A percentile compares a stretch with the other conserved stretches of the same genome.
These are phyloP conservation scores for Erigeron canadensis DNA, from an alignment of 129 eudicot genomes.

Conservation along the genomic window DNA sequence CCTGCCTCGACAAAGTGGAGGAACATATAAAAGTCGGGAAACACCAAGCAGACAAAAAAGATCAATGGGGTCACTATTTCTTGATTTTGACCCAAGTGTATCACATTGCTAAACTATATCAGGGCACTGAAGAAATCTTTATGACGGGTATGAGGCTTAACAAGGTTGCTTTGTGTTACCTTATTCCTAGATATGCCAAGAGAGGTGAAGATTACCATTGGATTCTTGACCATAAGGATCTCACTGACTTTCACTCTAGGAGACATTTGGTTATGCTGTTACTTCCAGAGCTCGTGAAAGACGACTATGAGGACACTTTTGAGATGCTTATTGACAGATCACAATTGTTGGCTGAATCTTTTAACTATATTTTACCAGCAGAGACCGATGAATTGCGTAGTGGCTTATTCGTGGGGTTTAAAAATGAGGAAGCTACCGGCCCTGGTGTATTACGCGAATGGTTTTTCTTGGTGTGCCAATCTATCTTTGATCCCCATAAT, in stretches of 20 bases:
- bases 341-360: conserved; percentile 66
- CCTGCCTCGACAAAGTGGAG: neutral
- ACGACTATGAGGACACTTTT: conserved; percentile 58
- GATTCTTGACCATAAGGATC: conserved; percentile 62
- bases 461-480: conserved; percentile 88
- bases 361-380: conserved; percentile 58
- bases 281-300: conserved; percentile 71
- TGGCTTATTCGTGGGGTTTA: conserved; percentile 75
- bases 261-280: conserved; percentile 78
- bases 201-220: conserved; percentile 57
- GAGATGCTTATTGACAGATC: conserved; percentile 87
- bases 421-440: conserved; percentile 93
- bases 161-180: conserved; percentile 47
- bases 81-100: conserved; percentile 49
- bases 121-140: conserved; percentile 50
- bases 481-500: conserved; percentile 77
- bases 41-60: neutral
- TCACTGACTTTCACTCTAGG: conserved; percentile 65
- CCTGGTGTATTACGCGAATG: conserved; percentile 96
- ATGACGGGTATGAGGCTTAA: conserved; percentile 46
- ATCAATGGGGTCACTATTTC: conserved; percentile 49
- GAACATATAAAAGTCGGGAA: neutral
- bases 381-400: conserved; percentile 42
- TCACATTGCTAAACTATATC: conserved; percentile 47
- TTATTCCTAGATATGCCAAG: conserved; percentile 55